Conservation (phyloP, 768 basidiomycete genomes). For the Tylopilus intermedius region DNA sequence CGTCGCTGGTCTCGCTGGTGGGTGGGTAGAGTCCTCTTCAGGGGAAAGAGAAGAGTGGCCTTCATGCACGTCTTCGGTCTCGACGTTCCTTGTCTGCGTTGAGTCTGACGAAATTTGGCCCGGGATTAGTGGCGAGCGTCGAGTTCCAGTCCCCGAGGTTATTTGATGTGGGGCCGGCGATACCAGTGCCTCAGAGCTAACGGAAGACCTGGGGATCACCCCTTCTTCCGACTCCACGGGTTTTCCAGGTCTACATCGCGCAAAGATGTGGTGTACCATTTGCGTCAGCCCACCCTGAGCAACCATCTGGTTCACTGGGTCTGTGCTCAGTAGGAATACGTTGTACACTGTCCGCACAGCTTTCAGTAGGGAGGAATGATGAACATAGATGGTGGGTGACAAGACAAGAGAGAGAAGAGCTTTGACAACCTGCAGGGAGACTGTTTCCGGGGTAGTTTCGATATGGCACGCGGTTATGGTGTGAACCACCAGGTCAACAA, state of each 20-base stretch:
- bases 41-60: neutral
- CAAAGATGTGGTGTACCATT: constrained; percentile 96
- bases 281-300: constrained; percentile 97
- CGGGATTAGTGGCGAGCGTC: constrained; percentile 8
- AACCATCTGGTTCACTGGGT: constrained; percentile 93
- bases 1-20: neutral
- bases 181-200: constrained; percentile 20
- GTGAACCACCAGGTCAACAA: constrained; percentile 91
- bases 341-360: constrained; percentile 98
- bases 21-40: constrained; percentile 1
- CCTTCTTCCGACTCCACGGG: constrained; percentile 15
- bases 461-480: constrained; percentile 91
- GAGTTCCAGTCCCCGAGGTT: constrained; percentile 8
- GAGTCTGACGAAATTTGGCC: neutral
- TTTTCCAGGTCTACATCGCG: constrained; percentile 55
- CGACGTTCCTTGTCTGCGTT: neutral
- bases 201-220: constrained; percentile 16
- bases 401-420: constrained; percentile 86
- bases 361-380: constrained; percentile 93
- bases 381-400: constrained; percentile 81
- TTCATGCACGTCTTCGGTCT: constrained; percentile 2
- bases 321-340: constrained; percentile 86
- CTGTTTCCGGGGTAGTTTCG: constrained; percentile 82
- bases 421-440: constrained; percentile 95
- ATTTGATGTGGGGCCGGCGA: constrained; percentile 5